These are phyloP conservation scores for Hymenoscyphus scutula DNA, from an alignment of 2,329 filamentous ascomycete genomes.

Conservation along the genomic window DNA sequence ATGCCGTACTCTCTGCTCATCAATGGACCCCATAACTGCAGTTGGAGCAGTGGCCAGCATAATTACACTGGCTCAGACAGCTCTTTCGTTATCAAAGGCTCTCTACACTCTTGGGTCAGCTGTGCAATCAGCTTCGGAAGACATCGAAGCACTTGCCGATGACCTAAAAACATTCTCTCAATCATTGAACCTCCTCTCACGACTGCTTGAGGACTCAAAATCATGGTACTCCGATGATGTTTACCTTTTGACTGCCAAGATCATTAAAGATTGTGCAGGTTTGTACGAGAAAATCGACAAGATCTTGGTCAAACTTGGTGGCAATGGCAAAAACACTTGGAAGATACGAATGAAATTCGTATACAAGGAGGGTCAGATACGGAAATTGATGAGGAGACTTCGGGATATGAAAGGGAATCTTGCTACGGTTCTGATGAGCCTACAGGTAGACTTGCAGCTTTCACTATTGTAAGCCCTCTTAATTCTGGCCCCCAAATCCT, in stretches of 20 bases:
- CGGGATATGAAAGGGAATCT: slow-evolving; percentile 27
- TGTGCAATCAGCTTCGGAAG: slow-evolving; percentile 24
- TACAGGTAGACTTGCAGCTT: slow-evolving; percentile 28
- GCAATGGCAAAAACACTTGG: slow-evolving; percentile 22
- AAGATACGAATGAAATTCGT: slow-evolving; percentile 26
- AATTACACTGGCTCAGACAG: slow-evolving; percentile 21
- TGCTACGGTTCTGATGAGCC: slow-evolving; percentile 27
- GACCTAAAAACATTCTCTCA: slow-evolving; percentile 22
- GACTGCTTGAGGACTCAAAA: slow-evolving; percentile 22
- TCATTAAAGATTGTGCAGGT: slow-evolving; percentile 27
- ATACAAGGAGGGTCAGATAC: slow-evolving; percentile 26
- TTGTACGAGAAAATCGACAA: slow-evolving; percentile 28
- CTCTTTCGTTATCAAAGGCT: slow-evolving; percentile 24
- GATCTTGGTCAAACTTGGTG: slow-evolving; percentile 20
- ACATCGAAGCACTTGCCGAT: slow-evolving; percentile 24
- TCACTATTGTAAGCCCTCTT: slow-evolving; percentile 26
- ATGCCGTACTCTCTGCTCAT: neutral
- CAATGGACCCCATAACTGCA: slow-evolving; percentile 24
- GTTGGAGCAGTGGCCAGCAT: slow-evolving; percentile 24
- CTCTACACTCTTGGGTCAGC: slow-evolving; percentile 24
- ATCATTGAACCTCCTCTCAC: slow-evolving; percentile 23
- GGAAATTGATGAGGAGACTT: slow-evolving; percentile 23
- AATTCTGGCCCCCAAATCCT: neutral
- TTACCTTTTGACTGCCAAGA: slow-evolving; percentile 28
- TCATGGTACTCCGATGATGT: slow-evolving; percentile 25